Evolutionary conservation across 179 eudicot species (phyloP).

Genomic region (Beta macrorhiza): DNA sequence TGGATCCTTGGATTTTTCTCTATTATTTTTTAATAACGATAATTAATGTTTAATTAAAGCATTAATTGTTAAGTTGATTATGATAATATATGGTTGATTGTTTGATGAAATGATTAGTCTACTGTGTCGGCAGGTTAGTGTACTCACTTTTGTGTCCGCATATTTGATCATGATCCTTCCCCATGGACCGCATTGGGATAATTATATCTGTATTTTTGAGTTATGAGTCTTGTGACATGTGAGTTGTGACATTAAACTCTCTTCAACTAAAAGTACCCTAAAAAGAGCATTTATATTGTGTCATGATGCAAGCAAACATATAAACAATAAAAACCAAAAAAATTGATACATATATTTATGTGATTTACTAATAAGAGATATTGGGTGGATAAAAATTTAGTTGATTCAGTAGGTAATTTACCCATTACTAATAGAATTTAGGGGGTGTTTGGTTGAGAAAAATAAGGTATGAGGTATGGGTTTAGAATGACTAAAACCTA

Average conservation of each 20-base stretch:
- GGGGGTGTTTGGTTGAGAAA: too few species aligned
- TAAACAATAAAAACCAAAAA: too few species aligned
- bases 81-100: not conserved
- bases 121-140: conserved; percentile 24
- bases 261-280: not conserved
- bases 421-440: too few species aligned
- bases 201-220: not conserved
- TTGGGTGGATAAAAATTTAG: too few species aligned
- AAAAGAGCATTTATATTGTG: not conserved
- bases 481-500: too few species aligned
- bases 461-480: too few species aligned
- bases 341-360: too few species aligned
- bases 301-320: too few species aligned
- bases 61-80: not conserved
- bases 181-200: not conserved
- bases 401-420: too few species aligned
- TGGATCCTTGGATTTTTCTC: conserved; percentile 12
- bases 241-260: conserved; percentile 13
- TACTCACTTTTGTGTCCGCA: conserved; percentile 8
- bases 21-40: not conserved
- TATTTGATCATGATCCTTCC: conserved; percentile 14
- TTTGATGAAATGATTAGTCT: conserved; percentile 1
- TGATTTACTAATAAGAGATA: too few species aligned
- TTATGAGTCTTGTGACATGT: not conserved
- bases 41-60: not conserved